Percentiles rank a stretch among this genome's conserved stretches.
phyloP scores from a whole-genome alignment of 768 basidiomycete species.

The Amylocystis lapponica region DNA sequence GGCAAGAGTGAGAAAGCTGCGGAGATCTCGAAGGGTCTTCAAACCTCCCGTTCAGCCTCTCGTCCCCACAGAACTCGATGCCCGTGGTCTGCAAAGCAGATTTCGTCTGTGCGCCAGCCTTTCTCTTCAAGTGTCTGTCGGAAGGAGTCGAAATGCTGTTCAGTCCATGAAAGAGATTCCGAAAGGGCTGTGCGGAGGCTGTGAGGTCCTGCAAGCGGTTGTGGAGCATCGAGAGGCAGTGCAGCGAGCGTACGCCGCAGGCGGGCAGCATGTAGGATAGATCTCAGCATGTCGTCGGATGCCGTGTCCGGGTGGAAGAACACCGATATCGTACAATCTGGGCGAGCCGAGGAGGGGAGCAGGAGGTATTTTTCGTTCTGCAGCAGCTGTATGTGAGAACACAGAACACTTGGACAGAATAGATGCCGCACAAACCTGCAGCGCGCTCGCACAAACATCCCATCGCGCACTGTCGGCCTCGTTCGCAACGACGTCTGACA shows the following conservation, averaged over 20 bases:
- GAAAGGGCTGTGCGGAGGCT: conserved; percentile 7
- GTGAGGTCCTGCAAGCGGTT: neutral
- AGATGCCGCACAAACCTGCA: conserved; percentile 13
- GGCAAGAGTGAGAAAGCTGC: too few relatives aligned
- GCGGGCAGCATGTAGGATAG: conserved; percentile 20
- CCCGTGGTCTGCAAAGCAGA: conserved; percentile 22
- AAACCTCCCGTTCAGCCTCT: neutral
- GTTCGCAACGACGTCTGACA: conserved; percentile 14
- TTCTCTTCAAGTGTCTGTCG: conserved; percentile 11
- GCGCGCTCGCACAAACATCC: conserved; percentile 16
- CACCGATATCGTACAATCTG: conserved; percentile 13
- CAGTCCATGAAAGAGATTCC: conserved; percentile 9
- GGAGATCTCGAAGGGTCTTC: neutral
- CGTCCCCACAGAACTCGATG: conserved; percentile 13
- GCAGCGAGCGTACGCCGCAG: conserved; percentile 5
- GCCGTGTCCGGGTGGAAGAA: conserved; percentile 20
- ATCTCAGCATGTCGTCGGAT: conserved; percentile 19
- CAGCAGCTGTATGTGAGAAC: neutral
- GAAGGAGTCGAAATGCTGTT: conserved; percentile 14
- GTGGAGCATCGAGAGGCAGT: conserved; percentile 1
- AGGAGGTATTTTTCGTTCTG: conserved; percentile 22
- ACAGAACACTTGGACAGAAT: neutral
- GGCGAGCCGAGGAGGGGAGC: conserved; percentile 7
- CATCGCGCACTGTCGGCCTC: conserved; percentile 11
- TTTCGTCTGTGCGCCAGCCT: conserved; percentile 23